Base-by-base conservation (phyloP, 495 filamentous ascomycete genomes). In the Penicilliopsis zonata region DNA sequence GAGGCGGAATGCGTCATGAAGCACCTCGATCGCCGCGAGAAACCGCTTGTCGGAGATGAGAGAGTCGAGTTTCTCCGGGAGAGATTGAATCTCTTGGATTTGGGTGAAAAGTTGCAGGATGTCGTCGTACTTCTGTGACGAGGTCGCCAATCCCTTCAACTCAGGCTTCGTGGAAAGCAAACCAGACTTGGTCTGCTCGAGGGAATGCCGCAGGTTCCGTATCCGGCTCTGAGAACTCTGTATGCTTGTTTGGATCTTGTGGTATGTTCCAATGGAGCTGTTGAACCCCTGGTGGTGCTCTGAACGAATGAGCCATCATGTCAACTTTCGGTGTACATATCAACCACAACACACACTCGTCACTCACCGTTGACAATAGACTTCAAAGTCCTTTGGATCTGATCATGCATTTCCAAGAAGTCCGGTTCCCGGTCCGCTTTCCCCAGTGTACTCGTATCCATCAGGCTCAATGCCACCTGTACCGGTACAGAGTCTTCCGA, bases 241-340 rank as follows among this genome's bases (percentile, higher is more conserved):
- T 42, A 99, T 93, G 56, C 84, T 94, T 4, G 78, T 70, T 51
- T 96, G 90, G 36, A 99, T 96, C 58, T 88, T 94, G 59, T 99
- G 92, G 46, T 94, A 99, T 10, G 87, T 94, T 51, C 90, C 92
- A 35, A 99, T 96, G 24, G 86, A 94, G 57, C 86, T 95, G 52
- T 95, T 99, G 67, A 99, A 99, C 18, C 86, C 90, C 55, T 99
- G 90, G 44, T 96, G 88, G 49, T 99, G 88, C 59, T 96, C 87
- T 77, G 31, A 33, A 28, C 19, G 18, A 21, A 6, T 21, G 9
- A 3, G n/a, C 17, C 3, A 6, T 12, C 13, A 18, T 13, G 5
- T 7, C n/a, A 20, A 17, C 10, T 13, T 6, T 31, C 22, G 18
- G 17, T 3, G 6, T 13, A 18, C 5, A 8, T 3, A 5, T 21